These are phyloP conservation scores for Teunomyces funiuensis DNA, from an alignment of 805 yeast genomes.

Conservation along the genomic window DNA sequence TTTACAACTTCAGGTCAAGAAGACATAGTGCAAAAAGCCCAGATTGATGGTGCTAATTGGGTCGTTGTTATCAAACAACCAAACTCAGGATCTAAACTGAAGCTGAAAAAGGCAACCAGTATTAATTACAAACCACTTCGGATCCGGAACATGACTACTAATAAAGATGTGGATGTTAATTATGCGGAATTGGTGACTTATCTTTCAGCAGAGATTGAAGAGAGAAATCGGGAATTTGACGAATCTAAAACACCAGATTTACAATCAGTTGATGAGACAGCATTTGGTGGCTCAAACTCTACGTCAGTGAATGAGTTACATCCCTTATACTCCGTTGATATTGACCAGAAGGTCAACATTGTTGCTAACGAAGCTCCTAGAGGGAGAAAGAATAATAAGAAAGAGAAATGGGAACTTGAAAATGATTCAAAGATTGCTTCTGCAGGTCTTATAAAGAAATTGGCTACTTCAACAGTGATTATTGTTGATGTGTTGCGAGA, in stretches of 20 bases:
- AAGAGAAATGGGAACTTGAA: constrained; percentile 75
- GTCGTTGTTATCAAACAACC: constrained; percentile 76
- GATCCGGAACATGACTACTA: constrained; percentile 60
- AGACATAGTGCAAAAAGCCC: constrained; percentile 64
- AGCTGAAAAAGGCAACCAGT: constrained; percentile 28
- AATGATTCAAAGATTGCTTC: constrained; percentile 69
- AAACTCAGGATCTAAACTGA: constrained; percentile 30
- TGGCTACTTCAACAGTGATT: constrained; percentile 70
- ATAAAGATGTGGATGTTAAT: constrained; percentile 71
- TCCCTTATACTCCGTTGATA: constrained; percentile 21
- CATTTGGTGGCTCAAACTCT: constrained; percentile 13
- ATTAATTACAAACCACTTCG: constrained; percentile 71
- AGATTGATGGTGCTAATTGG: constrained; percentile 71
- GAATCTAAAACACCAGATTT: constrained; percentile 20
- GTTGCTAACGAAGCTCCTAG: constrained; percentile 81
- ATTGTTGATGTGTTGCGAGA: constrained; percentile 72
- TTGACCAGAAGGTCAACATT: constrained; percentile 57
- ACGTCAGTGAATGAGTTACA: constrained; percentile 10
- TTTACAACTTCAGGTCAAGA: constrained; percentile 43
- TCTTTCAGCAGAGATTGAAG: constrained; percentile 27
- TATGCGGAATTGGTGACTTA: constrained; percentile 56
- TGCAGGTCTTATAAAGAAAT: constrained; percentile 48
- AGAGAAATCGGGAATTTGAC: constrained; percentile 19
- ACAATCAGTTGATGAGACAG: constrained; percentile 4
- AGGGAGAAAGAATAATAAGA: constrained; percentile 72